Conservation (phyloP, 2,329 filamentous ascomycete species). For the Chaetomiaceae sp. region DNA sequence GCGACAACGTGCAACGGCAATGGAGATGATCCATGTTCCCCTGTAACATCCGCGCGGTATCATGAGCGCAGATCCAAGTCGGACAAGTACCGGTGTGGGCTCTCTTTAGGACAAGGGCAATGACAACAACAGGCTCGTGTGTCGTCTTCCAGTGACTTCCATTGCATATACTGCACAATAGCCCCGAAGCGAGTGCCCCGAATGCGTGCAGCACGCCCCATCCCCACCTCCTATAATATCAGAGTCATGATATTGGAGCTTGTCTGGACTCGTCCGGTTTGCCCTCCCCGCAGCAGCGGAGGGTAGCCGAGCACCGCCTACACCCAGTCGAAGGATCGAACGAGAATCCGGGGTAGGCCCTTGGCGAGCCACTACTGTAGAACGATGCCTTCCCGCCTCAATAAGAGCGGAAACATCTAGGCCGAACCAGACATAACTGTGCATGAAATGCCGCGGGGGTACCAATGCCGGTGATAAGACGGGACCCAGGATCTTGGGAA, state of each 20-base stretch:
- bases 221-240: background rate
- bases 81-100: no score
- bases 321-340: background rate
- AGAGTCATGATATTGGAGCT: background rate
- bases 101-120: background rate
- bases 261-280: background rate
- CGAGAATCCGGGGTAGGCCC: slow-evolving; percentile 4
- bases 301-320: background rate
- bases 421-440: slow-evolving; percentile 3
- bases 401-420: slow-evolving; percentile 17
- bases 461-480: slow-evolving; percentile 6
- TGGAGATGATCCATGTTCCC: no score
- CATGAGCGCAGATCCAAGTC: no score
- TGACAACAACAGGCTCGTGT: background rate
- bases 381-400: background rate
- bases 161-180: background rate
- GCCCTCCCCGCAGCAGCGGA: background rate
- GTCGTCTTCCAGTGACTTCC: background rate
- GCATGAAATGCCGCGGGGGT: slow-evolving; percentile 10
- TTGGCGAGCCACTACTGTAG: background rate
- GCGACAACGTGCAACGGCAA: no score
- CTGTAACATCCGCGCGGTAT: no score
- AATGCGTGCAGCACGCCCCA: background rate
- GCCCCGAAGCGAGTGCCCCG: no score
- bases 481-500: slow-evolving; percentile 2